Evolutionary conservation across 495 filamentous ascomycete genomes (phyloP).

Genomic region (Parathielavia hyrcaniae): DNA sequence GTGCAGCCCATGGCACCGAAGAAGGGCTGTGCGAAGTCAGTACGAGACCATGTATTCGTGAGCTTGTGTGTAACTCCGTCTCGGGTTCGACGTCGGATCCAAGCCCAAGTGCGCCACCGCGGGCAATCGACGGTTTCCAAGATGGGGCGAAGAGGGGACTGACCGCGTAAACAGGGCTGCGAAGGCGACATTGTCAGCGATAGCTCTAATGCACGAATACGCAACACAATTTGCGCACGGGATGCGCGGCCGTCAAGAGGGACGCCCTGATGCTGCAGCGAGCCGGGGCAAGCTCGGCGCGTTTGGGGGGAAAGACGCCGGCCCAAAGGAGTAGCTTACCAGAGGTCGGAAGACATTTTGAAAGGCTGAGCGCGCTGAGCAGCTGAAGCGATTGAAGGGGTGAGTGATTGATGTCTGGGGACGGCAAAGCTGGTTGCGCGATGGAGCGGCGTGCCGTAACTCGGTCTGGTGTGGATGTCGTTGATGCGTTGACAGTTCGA

Average conservation of each 20-base stretch:
- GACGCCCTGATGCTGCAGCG: slow-evolving; percentile 22
- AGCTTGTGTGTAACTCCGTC: not conserved
- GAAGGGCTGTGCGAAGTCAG: slow-evolving; percentile 64
- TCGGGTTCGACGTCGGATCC: slow-evolving; percentile 12
- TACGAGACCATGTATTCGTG: not conserved
- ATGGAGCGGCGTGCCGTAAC: slow-evolving; percentile 20
- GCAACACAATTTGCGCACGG: not conserved
- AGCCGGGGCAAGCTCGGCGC: slow-evolving; percentile 22
- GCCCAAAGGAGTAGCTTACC: slow-evolving; percentile 33
- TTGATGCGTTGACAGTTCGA: slow-evolving; percentile 28
- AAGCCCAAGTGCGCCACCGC: slow-evolving; percentile 7
- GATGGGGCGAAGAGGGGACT: slow-evolving; percentile 45
- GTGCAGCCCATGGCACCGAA: slow-evolving; percentile 99
- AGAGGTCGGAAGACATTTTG: slow-evolving; percentile 40
- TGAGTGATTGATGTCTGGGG: slow-evolving; percentile 12
- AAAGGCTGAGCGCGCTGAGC: slow-evolving; percentile 28
- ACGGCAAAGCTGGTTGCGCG: slow-evolving; percentile 18
- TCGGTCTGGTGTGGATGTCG: slow-evolving; percentile 19
- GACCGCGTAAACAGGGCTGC: slow-evolving; percentile 97
- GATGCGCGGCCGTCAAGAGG: slow-evolving; percentile 3
- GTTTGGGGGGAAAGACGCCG: slow-evolving; percentile 15
- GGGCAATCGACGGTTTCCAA: slow-evolving; percentile 9
- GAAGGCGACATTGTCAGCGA: slow-evolving; percentile 24
- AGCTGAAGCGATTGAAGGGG: slow-evolving; percentile 23
- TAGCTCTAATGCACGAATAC: not conserved